Evolutionary conservation across 495 filamentous ascomycete genomes (phyloP).

Genomic region (Trichoderma orchidacearum): DNA sequence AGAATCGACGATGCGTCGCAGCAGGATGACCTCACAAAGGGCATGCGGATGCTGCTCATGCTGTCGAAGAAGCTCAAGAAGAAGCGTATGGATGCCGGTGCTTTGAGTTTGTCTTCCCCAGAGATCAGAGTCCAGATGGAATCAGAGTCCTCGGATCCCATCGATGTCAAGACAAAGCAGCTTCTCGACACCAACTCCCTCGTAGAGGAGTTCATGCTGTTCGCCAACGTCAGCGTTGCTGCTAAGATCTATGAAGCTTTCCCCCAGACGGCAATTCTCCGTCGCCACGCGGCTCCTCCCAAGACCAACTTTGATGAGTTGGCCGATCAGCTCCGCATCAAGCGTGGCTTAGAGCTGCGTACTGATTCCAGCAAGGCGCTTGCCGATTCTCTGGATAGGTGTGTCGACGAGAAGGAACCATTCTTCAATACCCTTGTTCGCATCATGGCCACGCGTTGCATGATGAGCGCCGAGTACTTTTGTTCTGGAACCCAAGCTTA

Average conservation of each 20-base stretch:
- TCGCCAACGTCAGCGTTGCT: conserved; percentile 91
- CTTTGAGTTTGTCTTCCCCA: conserved; percentile 84
- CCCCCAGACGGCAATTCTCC: conserved; percentile 87
- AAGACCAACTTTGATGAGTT: conserved; percentile 94
- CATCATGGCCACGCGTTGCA: conserved; percentile 94
- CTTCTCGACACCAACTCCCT: conserved; percentile 93
- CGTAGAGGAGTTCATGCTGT: conserved; percentile 98
- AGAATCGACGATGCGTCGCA: conserved; percentile 80
- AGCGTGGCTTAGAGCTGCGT: conserved; percentile 61
- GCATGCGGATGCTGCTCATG: conserved; percentile 76
- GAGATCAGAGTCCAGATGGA: conserved; percentile 92
- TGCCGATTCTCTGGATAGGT: conserved; percentile 78
- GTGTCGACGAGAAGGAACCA: conserved; percentile 67
- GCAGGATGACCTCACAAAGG: conserved; percentile 74
- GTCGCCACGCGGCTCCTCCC: conserved; percentile 81
- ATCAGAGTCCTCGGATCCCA: conserved; percentile 86
- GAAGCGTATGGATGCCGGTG: conserved; percentile 91
- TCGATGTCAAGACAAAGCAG: conserved; percentile 90
- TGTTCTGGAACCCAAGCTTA: conserved; percentile 83
- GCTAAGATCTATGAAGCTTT: conserved; percentile 76
- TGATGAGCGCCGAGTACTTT: conserved; percentile 99
- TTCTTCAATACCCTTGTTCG: conserved; percentile 98
- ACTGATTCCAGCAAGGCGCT: conserved; percentile 80
- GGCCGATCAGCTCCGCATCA: conserved; percentile 72
- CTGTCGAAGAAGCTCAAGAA: conserved; percentile 91